phyloP scores from a whole-genome alignment of 768 basidiomycete genomes.

The Lactifluus hygrophoroides region DNA sequence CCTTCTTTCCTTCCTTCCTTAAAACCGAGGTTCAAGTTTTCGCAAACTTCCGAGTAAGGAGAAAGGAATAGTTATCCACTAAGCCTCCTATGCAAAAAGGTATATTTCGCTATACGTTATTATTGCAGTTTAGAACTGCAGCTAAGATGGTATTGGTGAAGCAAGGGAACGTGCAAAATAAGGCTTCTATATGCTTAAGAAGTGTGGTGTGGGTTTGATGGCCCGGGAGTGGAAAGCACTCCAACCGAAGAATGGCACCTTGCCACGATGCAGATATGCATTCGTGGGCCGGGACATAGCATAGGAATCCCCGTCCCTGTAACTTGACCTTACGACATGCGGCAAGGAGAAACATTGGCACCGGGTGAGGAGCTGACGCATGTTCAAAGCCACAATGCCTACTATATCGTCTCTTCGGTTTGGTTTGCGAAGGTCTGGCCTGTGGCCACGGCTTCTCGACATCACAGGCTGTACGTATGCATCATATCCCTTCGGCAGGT shows the following conservation, averaged over 20 bases:
- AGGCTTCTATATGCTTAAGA: background rate
- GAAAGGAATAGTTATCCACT: too few species aligned
- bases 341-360: background rate
- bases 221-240: background rate
- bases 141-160: background rate
- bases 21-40: too few species aligned
- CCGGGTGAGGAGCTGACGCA: background rate
- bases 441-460: slow-evolving; percentile 5
- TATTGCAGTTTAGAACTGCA: background rate
- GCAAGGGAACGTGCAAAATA: background rate
- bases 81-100: too few species aligned
- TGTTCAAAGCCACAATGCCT: background rate
- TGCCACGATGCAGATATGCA: background rate
- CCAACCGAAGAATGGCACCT: background rate
- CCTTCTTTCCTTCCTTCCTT: too few species aligned
- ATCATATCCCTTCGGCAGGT: background rate
- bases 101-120: too few species aligned
- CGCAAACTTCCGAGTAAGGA: too few species aligned
- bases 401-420: background rate
- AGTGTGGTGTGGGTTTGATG: background rate
- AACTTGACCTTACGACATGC: too few species aligned
- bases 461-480: slow-evolving; percentile 1
- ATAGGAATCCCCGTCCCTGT: too few species aligned
- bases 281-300: background rate
- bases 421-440: background rate